These are phyloP conservation scores for Trichophyton schoenleinii DNA, from an alignment of 2,329 filamentous ascomycete genomes.

Conservation along the genomic window DNA sequence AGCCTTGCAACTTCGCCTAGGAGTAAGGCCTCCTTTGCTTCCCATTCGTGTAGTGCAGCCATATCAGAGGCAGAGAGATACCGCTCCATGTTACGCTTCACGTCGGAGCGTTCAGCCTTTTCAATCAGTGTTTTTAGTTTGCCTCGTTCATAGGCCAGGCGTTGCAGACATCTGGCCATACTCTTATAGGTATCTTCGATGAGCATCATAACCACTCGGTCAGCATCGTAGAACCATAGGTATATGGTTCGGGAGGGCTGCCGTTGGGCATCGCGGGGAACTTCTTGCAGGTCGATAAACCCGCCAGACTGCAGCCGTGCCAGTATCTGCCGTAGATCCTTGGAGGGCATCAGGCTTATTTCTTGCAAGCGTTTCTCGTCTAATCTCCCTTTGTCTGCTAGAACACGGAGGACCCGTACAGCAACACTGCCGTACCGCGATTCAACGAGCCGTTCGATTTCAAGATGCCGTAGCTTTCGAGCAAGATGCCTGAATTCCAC, in stretches of 20 bases:
- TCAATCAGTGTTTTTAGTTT: slow-evolving; percentile 60
- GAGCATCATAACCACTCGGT: slow-evolving; percentile 56
- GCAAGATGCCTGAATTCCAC: slow-evolving; percentile 69
- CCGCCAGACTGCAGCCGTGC: slow-evolving; percentile 76
- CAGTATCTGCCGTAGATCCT: slow-evolving; percentile 73
- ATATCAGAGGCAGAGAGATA: slow-evolving; percentile 65
- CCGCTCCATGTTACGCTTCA: slow-evolving; percentile 70
- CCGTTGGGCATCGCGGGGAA: slow-evolving; percentile 74
- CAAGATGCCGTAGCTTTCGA: slow-evolving; percentile 56
- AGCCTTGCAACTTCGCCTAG: slow-evolving; percentile 66
- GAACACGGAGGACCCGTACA: slow-evolving; percentile 70
- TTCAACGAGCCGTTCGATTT: slow-evolving; percentile 71
- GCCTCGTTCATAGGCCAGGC: slow-evolving; percentile 61
- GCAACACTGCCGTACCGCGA: slow-evolving; percentile 64
- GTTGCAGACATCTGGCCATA: slow-evolving; percentile 74
- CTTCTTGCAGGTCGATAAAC: slow-evolving; percentile 82
- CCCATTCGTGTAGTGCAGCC: slow-evolving; percentile 52
- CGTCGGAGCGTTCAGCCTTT: slow-evolving; percentile 74
- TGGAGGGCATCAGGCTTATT: slow-evolving; percentile 69
- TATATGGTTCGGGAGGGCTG: slow-evolving; percentile 75
- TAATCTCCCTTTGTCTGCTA: slow-evolving; percentile 79
- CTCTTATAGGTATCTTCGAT: slow-evolving; percentile 77
- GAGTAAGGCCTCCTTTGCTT: slow-evolving; percentile 54
- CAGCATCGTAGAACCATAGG: slow-evolving; percentile 79
- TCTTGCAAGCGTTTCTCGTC: slow-evolving; percentile 81